These are phyloP conservation scores for Colletotrichum chlorophyti DNA, from an alignment of 2,329 filamentous ascomycete genomes.

Conservation along the genomic window DNA sequence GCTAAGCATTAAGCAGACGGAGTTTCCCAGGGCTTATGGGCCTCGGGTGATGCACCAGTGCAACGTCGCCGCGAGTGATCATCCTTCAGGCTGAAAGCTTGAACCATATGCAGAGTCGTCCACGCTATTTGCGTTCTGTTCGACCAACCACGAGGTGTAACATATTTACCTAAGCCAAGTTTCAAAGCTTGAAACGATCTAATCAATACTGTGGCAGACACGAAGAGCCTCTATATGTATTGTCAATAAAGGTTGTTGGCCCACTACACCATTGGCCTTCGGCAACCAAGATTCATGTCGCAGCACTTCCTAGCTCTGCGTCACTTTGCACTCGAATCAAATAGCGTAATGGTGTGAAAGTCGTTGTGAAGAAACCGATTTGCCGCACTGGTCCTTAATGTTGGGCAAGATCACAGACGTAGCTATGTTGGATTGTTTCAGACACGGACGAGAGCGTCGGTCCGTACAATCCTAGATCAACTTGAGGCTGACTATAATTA, in stretches of 20 bases:
- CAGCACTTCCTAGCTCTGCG: too few relatives aligned
- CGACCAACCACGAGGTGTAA: background rate
- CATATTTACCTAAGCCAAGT: background rate
- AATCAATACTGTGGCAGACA: too few relatives aligned
- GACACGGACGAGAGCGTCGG: background rate
- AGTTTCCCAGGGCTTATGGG: constrained; percentile 45
- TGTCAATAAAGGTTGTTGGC: too few relatives aligned
- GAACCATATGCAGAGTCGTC: background rate
- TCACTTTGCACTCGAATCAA: too few relatives aligned
- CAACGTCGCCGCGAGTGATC: constrained; percentile 37
- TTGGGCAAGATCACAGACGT: background rate
- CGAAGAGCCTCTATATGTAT: too few relatives aligned
- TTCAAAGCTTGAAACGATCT: too few relatives aligned
- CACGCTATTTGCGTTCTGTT: background rate
- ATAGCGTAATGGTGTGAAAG: too few relatives aligned
- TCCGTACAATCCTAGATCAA: too few relatives aligned
- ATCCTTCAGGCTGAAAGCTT: constrained; percentile 22
- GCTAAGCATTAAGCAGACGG: constrained; percentile 48
- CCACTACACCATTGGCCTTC: too few relatives aligned
- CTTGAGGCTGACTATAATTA: too few relatives aligned
- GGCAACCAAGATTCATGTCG: too few relatives aligned
- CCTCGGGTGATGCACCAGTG: constrained; percentile 47
- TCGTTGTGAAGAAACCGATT: too few relatives aligned
- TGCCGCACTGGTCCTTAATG: background rate
- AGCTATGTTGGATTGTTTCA: background rate